Conservation (phyloP, 495 filamentous ascomycete genomes). For the Penicillium diatomitis region DNA sequence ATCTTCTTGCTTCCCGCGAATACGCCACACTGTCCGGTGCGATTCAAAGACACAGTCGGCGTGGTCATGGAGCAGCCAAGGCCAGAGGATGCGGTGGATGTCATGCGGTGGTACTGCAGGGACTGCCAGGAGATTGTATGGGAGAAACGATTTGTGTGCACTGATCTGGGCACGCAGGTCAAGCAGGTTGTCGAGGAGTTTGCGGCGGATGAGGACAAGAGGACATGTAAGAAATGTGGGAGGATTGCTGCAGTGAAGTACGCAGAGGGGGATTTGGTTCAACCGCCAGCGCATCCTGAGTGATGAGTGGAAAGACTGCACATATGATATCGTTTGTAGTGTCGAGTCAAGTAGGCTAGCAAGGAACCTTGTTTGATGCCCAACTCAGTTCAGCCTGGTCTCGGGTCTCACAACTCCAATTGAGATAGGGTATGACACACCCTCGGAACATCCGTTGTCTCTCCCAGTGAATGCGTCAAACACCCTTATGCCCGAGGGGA, state of each 20-base stretch:
- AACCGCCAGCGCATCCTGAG: slow-evolving; percentile 30
- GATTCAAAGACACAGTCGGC: slow-evolving; percentile 63
- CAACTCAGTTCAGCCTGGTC: too few species aligned
- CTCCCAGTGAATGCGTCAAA: too few species aligned
- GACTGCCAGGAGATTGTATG: slow-evolving; percentile 65
- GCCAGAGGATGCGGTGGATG: slow-evolving; percentile 60
- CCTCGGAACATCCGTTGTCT: too few species aligned
- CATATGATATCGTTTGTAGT: too few species aligned
- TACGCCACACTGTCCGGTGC: slow-evolving; percentile 74
- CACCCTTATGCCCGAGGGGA: too few species aligned
- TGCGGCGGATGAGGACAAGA: slow-evolving; percentile 56
- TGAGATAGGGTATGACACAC: too few species aligned
- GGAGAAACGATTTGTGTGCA: slow-evolving; percentile 81
- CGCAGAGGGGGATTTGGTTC: slow-evolving; percentile 33
- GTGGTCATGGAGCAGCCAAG: slow-evolving; percentile 85
- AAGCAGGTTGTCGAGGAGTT: slow-evolving; percentile 87
- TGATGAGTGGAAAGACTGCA: slow-evolving; percentile 1
- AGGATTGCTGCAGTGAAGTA: slow-evolving; percentile 49
- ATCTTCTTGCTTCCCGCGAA: slow-evolving; percentile 90
- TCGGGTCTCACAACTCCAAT: too few species aligned
- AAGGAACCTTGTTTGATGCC: too few species aligned
- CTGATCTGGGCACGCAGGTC: slow-evolving; percentile 92
- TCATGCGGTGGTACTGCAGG: slow-evolving; percentile 75
- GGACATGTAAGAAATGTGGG: slow-evolving; percentile 75
- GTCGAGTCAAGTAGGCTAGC: too few species aligned